phyloP scores from a whole-genome alignment of 768 basidiomycete genomes.

The Boletus subcaerulescens region DNA sequence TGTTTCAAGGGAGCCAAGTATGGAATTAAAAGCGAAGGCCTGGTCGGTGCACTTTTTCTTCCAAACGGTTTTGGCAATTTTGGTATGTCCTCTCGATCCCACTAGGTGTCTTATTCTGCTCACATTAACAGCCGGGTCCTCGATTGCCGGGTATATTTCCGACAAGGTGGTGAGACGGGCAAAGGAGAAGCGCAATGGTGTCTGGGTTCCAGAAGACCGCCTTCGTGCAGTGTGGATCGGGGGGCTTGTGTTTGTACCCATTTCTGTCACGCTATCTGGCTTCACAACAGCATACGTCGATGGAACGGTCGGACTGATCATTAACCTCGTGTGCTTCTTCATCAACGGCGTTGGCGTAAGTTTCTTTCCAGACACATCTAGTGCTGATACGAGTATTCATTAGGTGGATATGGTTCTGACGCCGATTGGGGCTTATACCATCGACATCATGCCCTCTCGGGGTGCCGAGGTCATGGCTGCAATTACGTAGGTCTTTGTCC shows the following conservation, averaged over 20 bases:
- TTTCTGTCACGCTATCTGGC: conserved; percentile 49
- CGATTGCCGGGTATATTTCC: conserved; percentile 56
- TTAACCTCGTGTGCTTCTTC: conserved; percentile 57
- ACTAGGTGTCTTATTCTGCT: neutral
- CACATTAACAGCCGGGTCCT: conserved; percentile 49
- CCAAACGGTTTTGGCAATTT: conserved; percentile 28
- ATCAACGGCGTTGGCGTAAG: conserved; percentile 64
- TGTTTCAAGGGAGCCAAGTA: conserved; percentile 45
- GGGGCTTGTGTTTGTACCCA: conserved; percentile 47
- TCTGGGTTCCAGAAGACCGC: conserved; percentile 69
- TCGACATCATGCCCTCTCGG: conserved; percentile 57
- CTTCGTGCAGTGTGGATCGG: conserved; percentile 51
- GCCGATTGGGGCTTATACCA: conserved; percentile 53
- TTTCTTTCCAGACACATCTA: neutral
- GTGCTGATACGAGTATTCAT: neutral
- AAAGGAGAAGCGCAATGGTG: conserved; percentile 47
- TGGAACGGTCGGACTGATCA: conserved; percentile 46
- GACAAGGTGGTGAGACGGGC: conserved; percentile 51
- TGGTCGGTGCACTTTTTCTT: conserved; percentile 26
- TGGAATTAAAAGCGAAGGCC: conserved; percentile 18
- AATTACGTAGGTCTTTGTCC: conserved; percentile 39
- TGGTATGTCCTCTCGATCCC: conserved; percentile 5
- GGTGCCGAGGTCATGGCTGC: conserved; percentile 68
- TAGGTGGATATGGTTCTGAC: conserved; percentile 58
- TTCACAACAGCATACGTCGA: conserved; percentile 49